Conservation (phyloP, 2,329 filamentous ascomycete genomes). For the Exophiala mesophila region DNA sequence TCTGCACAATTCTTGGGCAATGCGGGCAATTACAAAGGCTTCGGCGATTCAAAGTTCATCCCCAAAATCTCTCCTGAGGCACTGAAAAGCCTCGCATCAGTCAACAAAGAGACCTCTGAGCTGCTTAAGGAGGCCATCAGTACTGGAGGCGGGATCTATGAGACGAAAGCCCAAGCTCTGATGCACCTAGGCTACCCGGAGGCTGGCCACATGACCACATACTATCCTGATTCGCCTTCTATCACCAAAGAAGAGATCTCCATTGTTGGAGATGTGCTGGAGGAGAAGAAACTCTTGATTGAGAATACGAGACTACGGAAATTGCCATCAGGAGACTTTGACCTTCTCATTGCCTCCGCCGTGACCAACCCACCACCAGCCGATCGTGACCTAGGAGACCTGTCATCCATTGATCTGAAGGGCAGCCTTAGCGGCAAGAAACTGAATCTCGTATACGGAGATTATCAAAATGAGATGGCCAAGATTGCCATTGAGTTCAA, state of each 20-base stretch:
- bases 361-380: slow-evolving; percentile 53
- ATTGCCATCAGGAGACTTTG: slow-evolving; percentile 58
- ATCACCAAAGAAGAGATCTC: slow-evolving; percentile 73
- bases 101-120: slow-evolving; percentile 54
- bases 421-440: slow-evolving; percentile 62
- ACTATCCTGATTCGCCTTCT: slow-evolving; percentile 70
- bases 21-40: slow-evolving; percentile 79
- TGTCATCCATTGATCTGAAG: slow-evolving; percentile 57
- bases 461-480: slow-evolving; percentile 67
- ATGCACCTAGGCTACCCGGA: slow-evolving; percentile 74
- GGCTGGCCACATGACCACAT: slow-evolving; percentile 71
- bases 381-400: slow-evolving; percentile 65
- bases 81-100: slow-evolving; percentile 60
- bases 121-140: slow-evolving; percentile 61
- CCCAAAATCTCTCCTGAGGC: slow-evolving; percentile 62
- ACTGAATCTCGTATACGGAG: slow-evolving; percentile 68
- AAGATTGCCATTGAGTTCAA: slow-evolving; percentile 61
- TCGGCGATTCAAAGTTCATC: slow-evolving; percentile 79
- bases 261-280: slow-evolving; percentile 67
- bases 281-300: slow-evolving; percentile 62
- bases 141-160: slow-evolving; percentile 63
- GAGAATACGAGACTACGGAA: slow-evolving; percentile 76
- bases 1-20: slow-evolving; percentile 75
- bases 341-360: slow-evolving; percentile 70
- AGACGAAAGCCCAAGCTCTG: slow-evolving; percentile 56